Evolutionary conservation across 306 rosid species (phyloP), one percentile per base, ranked within the genome.

Genomic region (Gastrolobium villosum): DNA sequence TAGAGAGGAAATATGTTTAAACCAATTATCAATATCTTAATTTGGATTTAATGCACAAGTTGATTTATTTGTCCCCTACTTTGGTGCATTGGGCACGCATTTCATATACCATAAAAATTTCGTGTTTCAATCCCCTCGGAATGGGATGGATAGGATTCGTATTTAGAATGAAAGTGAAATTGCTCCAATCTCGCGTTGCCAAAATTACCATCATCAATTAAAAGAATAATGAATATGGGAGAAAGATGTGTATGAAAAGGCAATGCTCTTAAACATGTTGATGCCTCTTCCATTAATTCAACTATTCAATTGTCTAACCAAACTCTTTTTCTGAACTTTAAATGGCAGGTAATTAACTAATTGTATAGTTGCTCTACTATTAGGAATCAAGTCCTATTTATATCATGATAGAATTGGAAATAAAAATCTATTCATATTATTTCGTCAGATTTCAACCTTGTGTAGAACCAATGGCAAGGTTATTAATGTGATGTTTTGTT

Each of bases 21-120:
- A 81, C 32, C 71, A 34, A 43, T 34, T 46, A 56, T 81, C 6
- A 75, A 75, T 67, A 11, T 75, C 63, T 34, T 68, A 68, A 68
- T 5, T 30, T 48, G 56, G 15, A 75, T 69, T 75, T 31, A 81
- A 60, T 81, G 67, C 36, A 64, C 78, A 61, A 40, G 36, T 76
- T 82, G 77, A 68, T 82, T 81, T 59, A 31, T 62, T 70, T 76
- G 78, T 34, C 32, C 69, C 74, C 67, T 34, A 14, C 20, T 61
- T 82, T 69, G 81, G 45, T 44, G 74, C 78, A 61, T 34, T 75
- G 36, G 59, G 34, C 66, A 59, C 71, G 77, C 77, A 81, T 81
- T 63, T 49, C 43, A 52, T 74, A 56, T 70, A 5, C 74, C 63
- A 32, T 53, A 13, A 41, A 49, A 11, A 44, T 34, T 44, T 61